phyloP scores from a whole-genome alignment of 345 rosid species.

The Eutrema japonicum region DNA sequence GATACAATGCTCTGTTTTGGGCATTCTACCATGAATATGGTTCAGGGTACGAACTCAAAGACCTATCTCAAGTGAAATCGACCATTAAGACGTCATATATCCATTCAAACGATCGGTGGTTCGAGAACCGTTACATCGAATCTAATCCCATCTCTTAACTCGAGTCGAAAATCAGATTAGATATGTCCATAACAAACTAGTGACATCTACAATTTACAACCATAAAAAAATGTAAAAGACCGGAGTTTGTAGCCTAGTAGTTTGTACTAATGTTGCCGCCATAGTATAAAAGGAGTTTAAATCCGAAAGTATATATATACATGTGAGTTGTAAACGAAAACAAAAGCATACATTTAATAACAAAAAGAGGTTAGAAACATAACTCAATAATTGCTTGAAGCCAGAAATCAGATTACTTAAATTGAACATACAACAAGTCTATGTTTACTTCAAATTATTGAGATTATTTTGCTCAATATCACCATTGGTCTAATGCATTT shows the following conservation, averaged over 20 bases:
- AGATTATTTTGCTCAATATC: not conserved
- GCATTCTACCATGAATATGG: not conserved
- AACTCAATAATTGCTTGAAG: constrained; percentile 13
- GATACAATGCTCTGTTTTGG: constrained; percentile 8
- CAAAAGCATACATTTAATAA: no score
- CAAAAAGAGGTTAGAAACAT: not conserved
- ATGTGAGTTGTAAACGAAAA: no score
- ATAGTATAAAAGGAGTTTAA: no score
- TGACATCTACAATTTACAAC: not conserved
- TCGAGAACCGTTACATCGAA: not conserved
- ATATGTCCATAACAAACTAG: not conserved
- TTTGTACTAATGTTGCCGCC: not conserved
- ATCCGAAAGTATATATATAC: no score
- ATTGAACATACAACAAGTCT: not conserved
- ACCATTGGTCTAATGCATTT: constrained; percentile 6
- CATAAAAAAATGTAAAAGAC: not conserved
- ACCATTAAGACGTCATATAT: not conserved
- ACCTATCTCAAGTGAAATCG: not conserved
- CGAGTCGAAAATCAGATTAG: no score
- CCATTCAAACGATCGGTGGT: not conserved
- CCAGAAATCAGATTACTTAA: constrained; percentile 21
- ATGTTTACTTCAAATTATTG: not conserved
- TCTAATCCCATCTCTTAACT: not conserved
- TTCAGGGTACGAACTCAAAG: not conserved
- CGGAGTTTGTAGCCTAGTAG: not conserved